A percentile compares a stretch with the other conserved stretches of the same genome.
phyloP scores from a whole-genome alignment of 306 rosid species.

The Alnus rubra region DNA sequence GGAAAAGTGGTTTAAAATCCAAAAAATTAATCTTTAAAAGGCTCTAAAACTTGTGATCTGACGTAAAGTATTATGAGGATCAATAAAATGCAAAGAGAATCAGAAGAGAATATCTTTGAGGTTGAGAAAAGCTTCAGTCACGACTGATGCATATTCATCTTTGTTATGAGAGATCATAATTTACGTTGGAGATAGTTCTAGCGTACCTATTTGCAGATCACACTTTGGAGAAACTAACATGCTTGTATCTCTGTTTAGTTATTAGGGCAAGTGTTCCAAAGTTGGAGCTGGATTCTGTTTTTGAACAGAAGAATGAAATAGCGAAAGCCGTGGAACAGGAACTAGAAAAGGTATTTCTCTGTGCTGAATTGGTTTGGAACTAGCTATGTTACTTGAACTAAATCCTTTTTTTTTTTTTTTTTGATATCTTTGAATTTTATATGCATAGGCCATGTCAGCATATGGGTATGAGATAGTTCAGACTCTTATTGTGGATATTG shows the following conservation, averaged over 20 bases:
- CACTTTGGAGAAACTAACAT: slow-evolving; percentile 5
- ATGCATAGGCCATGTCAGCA: slow-evolving; percentile 55
- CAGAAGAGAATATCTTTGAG: neutral
- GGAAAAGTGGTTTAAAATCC: neutral
- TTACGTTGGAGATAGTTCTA: neutral
- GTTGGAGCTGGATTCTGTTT: slow-evolving; percentile 55
- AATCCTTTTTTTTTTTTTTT: neutral
- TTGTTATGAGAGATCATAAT: neutral
- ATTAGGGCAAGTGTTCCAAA: slow-evolving; percentile 61
- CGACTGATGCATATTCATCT: neutral
- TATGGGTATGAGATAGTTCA: slow-evolving; percentile 57
- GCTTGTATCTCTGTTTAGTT: slow-evolving; percentile 30
- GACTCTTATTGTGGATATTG: slow-evolving; percentile 54
- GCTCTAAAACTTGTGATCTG: neutral
- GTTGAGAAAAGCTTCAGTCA: neutral
- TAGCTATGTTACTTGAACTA: neutral
- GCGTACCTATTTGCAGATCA: neutral
- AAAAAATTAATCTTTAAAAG: too few species aligned
- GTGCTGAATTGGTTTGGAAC: neutral
- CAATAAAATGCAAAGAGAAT: neutral
- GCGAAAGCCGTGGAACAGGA: slow-evolving; percentile 58
- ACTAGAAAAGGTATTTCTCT: slow-evolving; percentile 46
- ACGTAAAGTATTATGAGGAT: neutral
- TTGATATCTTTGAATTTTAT: slow-evolving; percentile 7
- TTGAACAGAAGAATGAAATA: slow-evolving; percentile 60